A percentile compares a stretch with the other conserved stretches of the same genome.
These are phyloP conservation scores for Epichloe typhina DNA, from an alignment of 2,329 filamentous ascomycete species.

Conservation along the genomic window DNA sequence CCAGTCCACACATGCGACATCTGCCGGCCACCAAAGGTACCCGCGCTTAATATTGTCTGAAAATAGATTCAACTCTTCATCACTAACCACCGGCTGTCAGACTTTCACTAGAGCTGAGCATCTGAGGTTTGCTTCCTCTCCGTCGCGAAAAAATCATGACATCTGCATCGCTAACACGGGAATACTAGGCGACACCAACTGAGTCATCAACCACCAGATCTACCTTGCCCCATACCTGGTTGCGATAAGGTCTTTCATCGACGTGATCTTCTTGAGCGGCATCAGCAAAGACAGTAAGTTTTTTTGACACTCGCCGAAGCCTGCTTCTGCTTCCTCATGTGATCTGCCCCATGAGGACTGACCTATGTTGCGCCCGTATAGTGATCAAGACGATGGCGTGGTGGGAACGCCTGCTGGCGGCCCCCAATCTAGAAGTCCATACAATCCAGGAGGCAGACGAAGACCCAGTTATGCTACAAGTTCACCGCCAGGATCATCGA, in stretches of 20 bases:
- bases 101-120: slow-evolving; percentile 52
- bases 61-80: too few species aligned
- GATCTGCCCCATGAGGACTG: neutral
- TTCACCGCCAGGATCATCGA: slow-evolving; percentile 7
- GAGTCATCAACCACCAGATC: slow-evolving; percentile 41
- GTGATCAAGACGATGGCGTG: slow-evolving; percentile 12
- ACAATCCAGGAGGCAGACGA: slow-evolving; percentile 4
- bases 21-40: slow-evolving; percentile 39
- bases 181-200: slow-evolving; percentile 42
- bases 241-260: slow-evolving; percentile 47
- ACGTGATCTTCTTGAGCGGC: slow-evolving; percentile 45
- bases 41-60: slow-evolving; percentile 1
- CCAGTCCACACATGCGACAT: slow-evolving; percentile 41
- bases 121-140: slow-evolving; percentile 32
- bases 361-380: neutral
- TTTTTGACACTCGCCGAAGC: neutral
- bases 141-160: slow-evolving; percentile 4
- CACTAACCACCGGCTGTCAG: slow-evolving; percentile 19
- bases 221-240: slow-evolving; percentile 35
- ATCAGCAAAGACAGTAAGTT: slow-evolving; percentile 29
- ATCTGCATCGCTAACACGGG: slow-evolving; percentile 13
- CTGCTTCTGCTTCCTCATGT: neutral
- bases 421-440: neutral
- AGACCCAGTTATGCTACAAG: slow-evolving; percentile 10
- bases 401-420: neutral